Conservation (phyloP, 805 yeast genomes). For the Nakazawaea molendinolei region DNA sequence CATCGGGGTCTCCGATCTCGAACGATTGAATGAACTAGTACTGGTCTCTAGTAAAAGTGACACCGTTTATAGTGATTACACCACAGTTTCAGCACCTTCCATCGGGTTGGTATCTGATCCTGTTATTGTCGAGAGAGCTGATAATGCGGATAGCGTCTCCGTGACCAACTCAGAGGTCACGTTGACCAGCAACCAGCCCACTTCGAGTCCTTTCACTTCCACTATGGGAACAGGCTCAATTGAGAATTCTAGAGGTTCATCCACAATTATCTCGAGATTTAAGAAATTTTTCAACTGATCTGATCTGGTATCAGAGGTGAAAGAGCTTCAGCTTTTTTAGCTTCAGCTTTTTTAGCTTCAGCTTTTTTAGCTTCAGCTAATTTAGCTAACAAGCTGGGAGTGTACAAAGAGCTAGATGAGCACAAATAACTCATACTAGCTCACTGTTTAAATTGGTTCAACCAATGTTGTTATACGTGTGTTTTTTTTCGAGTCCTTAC, state of each 20-base stretch:
- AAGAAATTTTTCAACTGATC: constrained; percentile 4
- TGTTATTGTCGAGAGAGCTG: constrained; percentile 5
- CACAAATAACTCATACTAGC: no score
- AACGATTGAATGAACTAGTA: constrained; percentile 1
- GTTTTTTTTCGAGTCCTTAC: no score
- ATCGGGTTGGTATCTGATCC: not conserved
- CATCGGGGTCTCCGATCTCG: constrained; percentile 1
- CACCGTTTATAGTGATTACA: constrained; percentile 10
- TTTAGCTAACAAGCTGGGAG: no score
- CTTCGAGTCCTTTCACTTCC: not conserved
- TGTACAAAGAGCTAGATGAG: no score
- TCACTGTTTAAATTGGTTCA: no score
- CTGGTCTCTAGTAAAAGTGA: constrained; percentile 6
- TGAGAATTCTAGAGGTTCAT: not conserved
- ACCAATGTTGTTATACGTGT: no score
- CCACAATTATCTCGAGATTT: constrained; percentile 1
- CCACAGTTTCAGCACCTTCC: constrained; percentile 9
- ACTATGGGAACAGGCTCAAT: not conserved
- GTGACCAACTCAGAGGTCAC: constrained; percentile 12
- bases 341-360: not conserved
- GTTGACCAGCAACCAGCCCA: constrained; percentile 1
- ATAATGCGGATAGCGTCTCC: constrained; percentile 7
- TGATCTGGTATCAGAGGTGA: not conserved
- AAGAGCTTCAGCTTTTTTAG: not conserved
- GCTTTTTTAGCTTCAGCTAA: not conserved